phyloP scores from a whole-genome alignment of 805 yeast species.

The Candida anglica region DNA sequence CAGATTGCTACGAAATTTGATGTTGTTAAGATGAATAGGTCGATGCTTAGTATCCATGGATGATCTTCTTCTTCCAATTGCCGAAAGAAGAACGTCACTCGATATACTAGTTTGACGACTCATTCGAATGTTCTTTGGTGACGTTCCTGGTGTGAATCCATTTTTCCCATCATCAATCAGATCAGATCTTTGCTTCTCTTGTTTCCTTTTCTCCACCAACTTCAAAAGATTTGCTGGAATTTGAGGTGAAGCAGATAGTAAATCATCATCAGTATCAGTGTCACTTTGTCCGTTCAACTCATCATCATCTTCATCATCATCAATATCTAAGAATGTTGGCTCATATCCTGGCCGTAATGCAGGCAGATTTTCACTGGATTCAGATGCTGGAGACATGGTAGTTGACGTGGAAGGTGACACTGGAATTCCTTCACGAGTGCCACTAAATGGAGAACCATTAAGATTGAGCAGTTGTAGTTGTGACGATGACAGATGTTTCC shows the following conservation, averaged over 20 bases:
- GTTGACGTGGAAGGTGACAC: too few relatives aligned
- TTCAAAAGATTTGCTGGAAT: conserved; percentile 59
- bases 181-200: conserved; percentile 24
- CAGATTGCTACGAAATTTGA: conserved; percentile 14
- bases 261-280: conserved; percentile 41
- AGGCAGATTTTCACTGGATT: background rate
- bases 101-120: conserved; percentile 20
- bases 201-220: conserved; percentile 48
- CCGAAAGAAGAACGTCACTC: conserved; percentile 11
- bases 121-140: conserved; percentile 18
- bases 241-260: conserved; percentile 62
- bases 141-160: conserved; percentile 25
- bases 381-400: background rate
- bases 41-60: conserved; percentile 30
- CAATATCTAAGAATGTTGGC: conserved; percentile 3
- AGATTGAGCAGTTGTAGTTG: too few relatives aligned
- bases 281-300: conserved; percentile 27
- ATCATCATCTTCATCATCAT: conserved; percentile 13
- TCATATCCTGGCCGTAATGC: too few relatives aligned
- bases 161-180: conserved; percentile 23
- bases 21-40: conserved; percentile 7
- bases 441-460: background rate
- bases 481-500: background rate
- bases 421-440: background rate
- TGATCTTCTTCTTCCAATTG: conserved; percentile 24